These are phyloP conservation scores for Lithohypha guttulata DNA, from an alignment of 2,329 filamentous ascomycete species.

Conservation along the genomic window DNA sequence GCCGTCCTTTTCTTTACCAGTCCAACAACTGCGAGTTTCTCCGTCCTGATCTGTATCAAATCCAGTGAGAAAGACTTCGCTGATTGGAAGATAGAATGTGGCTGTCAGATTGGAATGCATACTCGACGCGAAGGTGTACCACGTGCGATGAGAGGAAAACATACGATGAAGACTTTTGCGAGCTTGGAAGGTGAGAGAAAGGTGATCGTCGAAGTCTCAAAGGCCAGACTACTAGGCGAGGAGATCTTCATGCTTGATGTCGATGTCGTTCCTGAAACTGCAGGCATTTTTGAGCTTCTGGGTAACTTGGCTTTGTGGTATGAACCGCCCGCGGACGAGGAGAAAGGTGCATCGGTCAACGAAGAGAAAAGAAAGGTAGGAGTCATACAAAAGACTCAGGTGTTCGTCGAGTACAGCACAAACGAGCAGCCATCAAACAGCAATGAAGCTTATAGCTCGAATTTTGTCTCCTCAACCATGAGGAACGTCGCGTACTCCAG, in stretches of 20 bases:
- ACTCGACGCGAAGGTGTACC: background rate
- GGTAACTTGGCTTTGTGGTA: background rate
- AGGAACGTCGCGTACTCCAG: too few species aligned
- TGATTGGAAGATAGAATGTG: background rate
- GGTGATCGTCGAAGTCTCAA: background rate
- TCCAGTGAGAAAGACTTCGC: background rate
- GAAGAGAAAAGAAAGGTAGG: too few species aligned
- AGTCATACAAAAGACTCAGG: too few species aligned
- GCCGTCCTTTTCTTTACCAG: background rate
- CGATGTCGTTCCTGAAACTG: background rate
- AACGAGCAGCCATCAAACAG: too few species aligned
- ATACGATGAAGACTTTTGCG: background rate
- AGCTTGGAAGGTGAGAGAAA: background rate
- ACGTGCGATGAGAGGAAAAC: background rate
- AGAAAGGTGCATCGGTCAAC: too few species aligned
- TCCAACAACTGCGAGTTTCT: background rate
- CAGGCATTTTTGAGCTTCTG: background rate
- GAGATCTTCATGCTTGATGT: background rate
- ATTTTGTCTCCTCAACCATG: too few species aligned
- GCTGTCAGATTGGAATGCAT: background rate
- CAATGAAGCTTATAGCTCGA: too few species aligned
- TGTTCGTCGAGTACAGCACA: too few species aligned
- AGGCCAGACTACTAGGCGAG: background rate
- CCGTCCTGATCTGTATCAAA: background rate
- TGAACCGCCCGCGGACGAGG: too few species aligned